phyloP scores from a whole-genome alignment of 2,329 filamentous ascomycete genomes.

The Zarea fungicola region DNA sequence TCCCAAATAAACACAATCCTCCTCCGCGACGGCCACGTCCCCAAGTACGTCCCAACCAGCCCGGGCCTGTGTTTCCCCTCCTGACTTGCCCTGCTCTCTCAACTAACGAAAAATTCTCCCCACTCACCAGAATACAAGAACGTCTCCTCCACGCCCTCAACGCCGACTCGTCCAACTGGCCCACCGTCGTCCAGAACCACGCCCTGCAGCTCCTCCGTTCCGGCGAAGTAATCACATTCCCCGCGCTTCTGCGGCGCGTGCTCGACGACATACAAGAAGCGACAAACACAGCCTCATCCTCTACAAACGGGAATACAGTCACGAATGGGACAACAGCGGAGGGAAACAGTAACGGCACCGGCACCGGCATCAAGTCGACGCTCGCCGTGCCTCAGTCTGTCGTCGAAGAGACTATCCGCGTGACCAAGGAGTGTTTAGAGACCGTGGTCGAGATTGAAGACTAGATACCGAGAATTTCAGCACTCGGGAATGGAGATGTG shows the following conservation, averaged over 20 bases:
- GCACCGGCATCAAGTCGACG: constrained; percentile 25
- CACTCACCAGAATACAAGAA: constrained; percentile 53
- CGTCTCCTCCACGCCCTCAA: constrained; percentile 57
- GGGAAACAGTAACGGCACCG: constrained; percentile 25
- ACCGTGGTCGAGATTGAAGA: constrained; percentile 37
- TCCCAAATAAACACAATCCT: constrained; percentile 58
- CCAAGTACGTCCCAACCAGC: constrained; percentile 40
- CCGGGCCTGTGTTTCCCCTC: not conserved
- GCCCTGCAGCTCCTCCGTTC: constrained; percentile 56
- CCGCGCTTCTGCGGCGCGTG: constrained; percentile 54
- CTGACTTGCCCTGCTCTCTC: not conserved
- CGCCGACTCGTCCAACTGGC: constrained; percentile 57
- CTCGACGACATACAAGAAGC: constrained; percentile 55
- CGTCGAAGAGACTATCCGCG: constrained; percentile 57
- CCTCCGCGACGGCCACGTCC: constrained; percentile 53
- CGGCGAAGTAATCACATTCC: constrained; percentile 55
- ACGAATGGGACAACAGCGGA: constrained; percentile 20
- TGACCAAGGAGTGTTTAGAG: constrained; percentile 55
- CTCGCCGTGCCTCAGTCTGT: constrained; percentile 55
- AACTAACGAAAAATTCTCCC: not conserved
- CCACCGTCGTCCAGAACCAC: constrained; percentile 53
- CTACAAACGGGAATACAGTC: constrained; percentile 20
- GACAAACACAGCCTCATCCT: constrained; percentile 13
- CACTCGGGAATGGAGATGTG: not conserved
- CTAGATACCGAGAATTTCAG: constrained; percentile 6